Conservation (phyloP, 2,329 filamentous ascomycete species). For the Aspergillus fijiensis region DNA sequence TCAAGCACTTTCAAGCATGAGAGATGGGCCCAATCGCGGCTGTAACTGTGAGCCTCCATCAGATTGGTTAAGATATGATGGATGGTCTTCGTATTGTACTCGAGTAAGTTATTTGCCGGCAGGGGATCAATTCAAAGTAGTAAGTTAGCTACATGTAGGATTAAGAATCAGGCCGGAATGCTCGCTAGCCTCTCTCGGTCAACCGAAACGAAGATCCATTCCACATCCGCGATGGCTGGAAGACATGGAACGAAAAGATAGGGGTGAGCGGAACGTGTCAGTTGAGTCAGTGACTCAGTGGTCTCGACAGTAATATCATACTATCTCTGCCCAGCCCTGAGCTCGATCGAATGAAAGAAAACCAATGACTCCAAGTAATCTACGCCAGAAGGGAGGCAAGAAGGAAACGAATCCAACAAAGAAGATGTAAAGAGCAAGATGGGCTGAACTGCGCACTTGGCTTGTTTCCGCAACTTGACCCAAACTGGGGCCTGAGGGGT, state of each 20-base stretch:
- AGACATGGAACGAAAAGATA: slow-evolving; percentile 1
- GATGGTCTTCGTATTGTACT: not conserved
- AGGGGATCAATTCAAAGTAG: not conserved
- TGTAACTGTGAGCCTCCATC: not conserved
- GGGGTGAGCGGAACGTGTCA: not conserved
- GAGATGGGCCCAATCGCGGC: not conserved
- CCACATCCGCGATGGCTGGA: not conserved
- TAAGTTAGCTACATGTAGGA: not conserved
- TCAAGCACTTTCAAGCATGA: not conserved
- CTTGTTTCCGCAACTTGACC: slow-evolving; percentile 11
- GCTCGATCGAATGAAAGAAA: not conserved
- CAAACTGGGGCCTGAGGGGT: slow-evolving; percentile 9
- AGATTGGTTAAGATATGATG: not conserved
- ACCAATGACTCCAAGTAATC: not conserved
- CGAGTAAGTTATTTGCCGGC: not conserved
- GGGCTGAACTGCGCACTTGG: slow-evolving; percentile 17
- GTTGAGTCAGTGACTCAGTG: not conserved
- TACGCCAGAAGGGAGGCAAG: not conserved
- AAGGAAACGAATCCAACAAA: not conserved
- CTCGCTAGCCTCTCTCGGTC: slow-evolving; percentile 1
- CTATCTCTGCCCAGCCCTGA: not conserved
- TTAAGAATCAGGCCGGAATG: slow-evolving; percentile 7
- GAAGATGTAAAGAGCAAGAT: not conserved
- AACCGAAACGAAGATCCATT: not conserved
- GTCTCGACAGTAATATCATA: not conserved